Conservation (phyloP, 768 basidiomycete species). For the Jaapia argillacea region DNA sequence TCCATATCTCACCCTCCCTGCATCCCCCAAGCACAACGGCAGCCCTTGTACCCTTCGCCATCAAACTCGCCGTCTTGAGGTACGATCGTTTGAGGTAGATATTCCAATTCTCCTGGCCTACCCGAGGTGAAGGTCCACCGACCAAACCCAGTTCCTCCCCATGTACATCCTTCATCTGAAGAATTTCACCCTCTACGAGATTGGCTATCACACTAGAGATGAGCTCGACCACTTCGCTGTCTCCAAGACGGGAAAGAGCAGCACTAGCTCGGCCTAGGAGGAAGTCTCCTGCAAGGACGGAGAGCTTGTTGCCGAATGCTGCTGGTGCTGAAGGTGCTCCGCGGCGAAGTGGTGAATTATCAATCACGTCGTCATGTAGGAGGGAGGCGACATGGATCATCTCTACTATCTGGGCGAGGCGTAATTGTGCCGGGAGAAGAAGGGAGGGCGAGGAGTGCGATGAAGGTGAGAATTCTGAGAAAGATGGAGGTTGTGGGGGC, state of each 20-base stretch:
- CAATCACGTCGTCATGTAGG: slow-evolving; percentile 86
- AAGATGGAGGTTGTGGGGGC: slow-evolving; percentile 22
- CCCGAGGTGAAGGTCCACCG: slow-evolving; percentile 18
- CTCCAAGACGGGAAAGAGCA: slow-evolving; percentile 79
- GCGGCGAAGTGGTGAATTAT: slow-evolving; percentile 63
- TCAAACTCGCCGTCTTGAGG: slow-evolving; percentile 82
- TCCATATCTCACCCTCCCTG: slow-evolving; percentile 67
- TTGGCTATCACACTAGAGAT: slow-evolving; percentile 89
- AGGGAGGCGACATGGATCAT: slow-evolving; percentile 97
- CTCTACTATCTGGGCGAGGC: slow-evolving; percentile 92
- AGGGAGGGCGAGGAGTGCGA: slow-evolving; percentile 21
- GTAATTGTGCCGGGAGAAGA: slow-evolving; percentile 80
- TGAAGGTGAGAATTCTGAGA: slow-evolving; percentile 15
- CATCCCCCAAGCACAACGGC: slow-evolving; percentile 84
- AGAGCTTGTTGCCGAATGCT: slow-evolving; percentile 85
- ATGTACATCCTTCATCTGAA: slow-evolving; percentile 56
- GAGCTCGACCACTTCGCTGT: slow-evolving; percentile 86
- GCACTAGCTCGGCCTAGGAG: slow-evolving; percentile 85
- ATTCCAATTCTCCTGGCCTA: slow-evolving; percentile 48
- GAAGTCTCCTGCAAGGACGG: slow-evolving; percentile 93
- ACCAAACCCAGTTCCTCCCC: slow-evolving; percentile 25
- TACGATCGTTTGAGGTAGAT: slow-evolving; percentile 89
- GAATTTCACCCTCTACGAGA: slow-evolving; percentile 92
- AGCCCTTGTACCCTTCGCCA: slow-evolving; percentile 81
- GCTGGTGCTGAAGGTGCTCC: slow-evolving; percentile 58